Evolutionary conservation across 257 asterid species (phyloP), one percentile per base, ranked within the genome.

Genomic region (Fraxinus americana): DNA sequence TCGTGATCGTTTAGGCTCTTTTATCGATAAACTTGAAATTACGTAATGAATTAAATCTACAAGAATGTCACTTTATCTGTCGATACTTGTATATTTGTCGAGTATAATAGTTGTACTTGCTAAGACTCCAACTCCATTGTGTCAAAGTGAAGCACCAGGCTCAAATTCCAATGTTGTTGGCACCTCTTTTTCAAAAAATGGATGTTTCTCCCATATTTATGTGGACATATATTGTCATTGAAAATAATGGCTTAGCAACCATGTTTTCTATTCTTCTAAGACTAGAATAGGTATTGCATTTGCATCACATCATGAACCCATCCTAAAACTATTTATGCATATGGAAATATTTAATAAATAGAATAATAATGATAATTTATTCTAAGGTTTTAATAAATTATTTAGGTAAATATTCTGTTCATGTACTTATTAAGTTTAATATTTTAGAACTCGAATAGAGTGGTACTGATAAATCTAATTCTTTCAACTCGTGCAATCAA

Each of bases 221-320:
- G 81, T 75, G 71, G 87, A 84, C 81, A 75, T 70, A 34, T 73
- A 68, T 57, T 12, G 34, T 57, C 52, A n/a, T 27, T 76, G 79
- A 70, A 35, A 79, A 54, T 71, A 29, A 73, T 38, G 61, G 23
- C 27, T 69, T 38, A 67, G 34, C 68, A 73, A 52, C 45, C 54
- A 19, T 1, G 48, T 52, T 32, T 9, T 10, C 38, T 3, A 50
- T 65, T 73, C 77, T 73, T 73, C 48, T 1, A 34, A 17, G 29
- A 7, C 35, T 8, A 13, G n/a, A 71, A 27, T 4, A 2, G 67
- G 30, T 43, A 12, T 43, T 2, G 16, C 50, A 43, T 43, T 41
- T 43, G 17, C 17, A 43, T 43, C 50, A 43, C 50, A 43, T 43
- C 50, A 41, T 10, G 48, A 41, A 41, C 14, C 14, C 48, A 10